phyloP scores from a whole-genome alignment of 2,329 filamentous ascomycete genomes.

The Venturiaceae sp. region DNA sequence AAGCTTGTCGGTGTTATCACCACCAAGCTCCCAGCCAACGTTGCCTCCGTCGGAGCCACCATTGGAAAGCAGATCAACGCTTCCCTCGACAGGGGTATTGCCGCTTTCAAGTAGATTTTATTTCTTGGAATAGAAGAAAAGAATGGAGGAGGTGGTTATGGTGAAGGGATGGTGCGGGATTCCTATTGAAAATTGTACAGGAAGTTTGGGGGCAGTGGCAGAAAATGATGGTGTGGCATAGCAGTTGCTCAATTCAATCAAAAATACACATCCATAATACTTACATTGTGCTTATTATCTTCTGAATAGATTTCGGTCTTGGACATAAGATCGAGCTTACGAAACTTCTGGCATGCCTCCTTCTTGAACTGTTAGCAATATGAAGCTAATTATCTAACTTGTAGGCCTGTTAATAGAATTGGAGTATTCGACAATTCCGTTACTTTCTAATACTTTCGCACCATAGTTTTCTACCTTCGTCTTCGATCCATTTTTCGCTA shows the following conservation, averaged over 20 bases:
- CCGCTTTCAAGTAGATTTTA: background rate
- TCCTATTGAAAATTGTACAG: background rate
- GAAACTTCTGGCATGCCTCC: too few relatives aligned
- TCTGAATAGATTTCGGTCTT: too few relatives aligned
- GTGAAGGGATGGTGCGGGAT: background rate
- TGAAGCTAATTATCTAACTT: background rate
- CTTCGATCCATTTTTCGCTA: too few relatives aligned
- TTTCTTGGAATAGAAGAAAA: background rate
- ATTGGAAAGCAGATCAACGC: constrained; percentile 6
- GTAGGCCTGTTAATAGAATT: background rate
- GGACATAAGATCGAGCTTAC: too few relatives aligned
- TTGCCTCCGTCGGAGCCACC: background rate
- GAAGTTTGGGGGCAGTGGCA: background rate
- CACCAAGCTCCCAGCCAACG: constrained; percentile 2
- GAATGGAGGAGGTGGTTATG: background rate
- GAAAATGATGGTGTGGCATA: background rate
- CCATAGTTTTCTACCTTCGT: too few relatives aligned
- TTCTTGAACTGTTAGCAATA: too few relatives aligned
- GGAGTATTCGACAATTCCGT: too few relatives aligned
- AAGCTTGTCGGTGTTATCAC: constrained; percentile 4
- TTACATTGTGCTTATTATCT: background rate
- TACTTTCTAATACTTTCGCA: too few relatives aligned
- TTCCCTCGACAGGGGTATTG: constrained; percentile 4
- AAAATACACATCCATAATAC: background rate
- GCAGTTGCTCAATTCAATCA: background rate